Evolutionary conservation across 1,139 yeast genomes (phyloP), one percentile per base, ranked within the genome.

Genomic region (Geotrichum europaeum): DNA sequence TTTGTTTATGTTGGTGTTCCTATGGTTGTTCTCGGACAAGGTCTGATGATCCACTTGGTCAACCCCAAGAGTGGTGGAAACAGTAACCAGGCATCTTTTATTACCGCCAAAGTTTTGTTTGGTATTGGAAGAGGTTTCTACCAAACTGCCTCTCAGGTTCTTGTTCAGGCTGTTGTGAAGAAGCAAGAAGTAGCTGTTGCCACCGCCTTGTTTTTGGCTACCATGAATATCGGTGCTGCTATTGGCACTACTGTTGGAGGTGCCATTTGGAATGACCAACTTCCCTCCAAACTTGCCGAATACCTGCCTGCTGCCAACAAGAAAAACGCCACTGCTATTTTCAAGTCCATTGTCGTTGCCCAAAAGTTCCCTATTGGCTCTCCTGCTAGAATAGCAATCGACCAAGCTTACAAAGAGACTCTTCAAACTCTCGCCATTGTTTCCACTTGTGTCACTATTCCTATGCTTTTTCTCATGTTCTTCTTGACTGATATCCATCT

Each of bases 211-310:
- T 67, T 65, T 57, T 61, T 65, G 55, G 63, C 69, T 20, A 64
- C 67, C 51, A 60, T 65, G 53, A 61, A 62, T 13, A 52, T 66
- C 47, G 76, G 76, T 51, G 72, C 70, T 25, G 70, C 75, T 30
- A 65, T 73, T 40, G 76, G 76, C 22, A 51, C 59, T 52, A 66
- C 75, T 18, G 66, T 72, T 43, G 60, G 73, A 24, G 72, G 68
- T 56, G 74, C 75, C n/a, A 67, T 73, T 61, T 72, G 70, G 67
- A 65, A 66, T 43, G 63, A 68, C 61, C 63, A 61, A 15, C 69
- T 73, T 63, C 69, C 70, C 25, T 36, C 54, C 4, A 64, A 67
- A 12, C 62, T 67, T 13, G 59, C 40, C 20, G 61, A 60, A 53
- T 61, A 59, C 49, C 61, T 67, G n/a, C 69, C 69, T 13, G 62